Evolutionary conservation across 2,329 filamentous ascomycete species (phyloP), one percentile per base, ranked within the genome.

Genomic region (Beauveria varroae): DNA sequence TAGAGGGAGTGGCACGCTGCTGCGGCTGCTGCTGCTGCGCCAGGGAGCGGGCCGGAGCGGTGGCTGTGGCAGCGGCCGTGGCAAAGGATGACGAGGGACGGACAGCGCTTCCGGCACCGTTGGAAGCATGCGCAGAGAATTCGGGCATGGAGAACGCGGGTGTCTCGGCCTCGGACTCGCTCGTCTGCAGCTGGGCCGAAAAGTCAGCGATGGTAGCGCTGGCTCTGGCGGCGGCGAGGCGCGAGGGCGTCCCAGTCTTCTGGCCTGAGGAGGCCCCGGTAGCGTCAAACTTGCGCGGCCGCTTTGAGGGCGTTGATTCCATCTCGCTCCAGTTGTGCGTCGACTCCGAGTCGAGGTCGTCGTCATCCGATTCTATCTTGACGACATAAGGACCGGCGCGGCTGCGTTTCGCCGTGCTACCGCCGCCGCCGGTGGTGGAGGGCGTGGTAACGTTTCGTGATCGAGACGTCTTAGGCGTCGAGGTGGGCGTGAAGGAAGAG

Each of bases 231-330:
- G 73, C 73, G 49, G 73, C 72, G 49, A 65, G 64, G 61, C 73
- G 73, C 58, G 68, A 68, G 6, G 72, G 68, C 20, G 69, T 68
- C 26, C 65, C 66, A 56, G 60, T 64, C 66, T 65, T 66, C 63
- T 66, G 61, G 57, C 64, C 64, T 30, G 70, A 64, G 28, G 50
- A 37, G 10, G 50, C 18, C 3, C 30, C 53, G 16, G 30, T 34
- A 57, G 64, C 41, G 8, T 65, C 64, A 24, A 64, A 65, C 5
- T 65, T 67, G 66, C 70, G 72, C 12, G 64, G 47, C 6, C 70
- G 68, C 70, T 76, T 78, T 24, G 72, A 74, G 2, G 74, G 74
- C 1, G 75, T 77, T 26, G 72, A 69, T 26, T 75, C 69, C 61
- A 70, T 65, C 4, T 69, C 71, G 37, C 73, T 70, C 57, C 68